A percentile compares a stretch with the other conserved stretches of the same genome.
These are phyloP conservation scores for Tardiomyces depauwii DNA, from an alignment of 1,139 yeast genomes.

Conservation along the genomic window DNA sequence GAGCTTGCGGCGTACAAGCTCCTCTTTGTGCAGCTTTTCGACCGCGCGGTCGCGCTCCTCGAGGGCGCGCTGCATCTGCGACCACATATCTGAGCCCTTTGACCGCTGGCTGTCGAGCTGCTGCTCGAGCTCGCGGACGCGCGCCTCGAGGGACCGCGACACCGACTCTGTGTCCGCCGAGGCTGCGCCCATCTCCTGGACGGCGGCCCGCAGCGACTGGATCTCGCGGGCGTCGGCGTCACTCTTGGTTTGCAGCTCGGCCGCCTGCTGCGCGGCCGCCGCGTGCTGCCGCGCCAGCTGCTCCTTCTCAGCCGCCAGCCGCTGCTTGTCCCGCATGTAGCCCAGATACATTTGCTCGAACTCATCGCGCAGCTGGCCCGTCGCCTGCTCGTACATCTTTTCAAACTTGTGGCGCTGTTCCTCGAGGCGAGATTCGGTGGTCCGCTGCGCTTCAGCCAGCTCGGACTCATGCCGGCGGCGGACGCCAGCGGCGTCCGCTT, in stretches of 20 bases:
- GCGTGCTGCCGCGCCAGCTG: too few species aligned
- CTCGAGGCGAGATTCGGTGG: too few species aligned
- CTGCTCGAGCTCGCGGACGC: slow-evolving; percentile 6
- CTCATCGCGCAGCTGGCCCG: too few species aligned
- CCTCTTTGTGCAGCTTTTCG: slow-evolving; percentile 34
- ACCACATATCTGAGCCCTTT: slow-evolving; percentile 9
- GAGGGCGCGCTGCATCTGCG: slow-evolving; percentile 10
- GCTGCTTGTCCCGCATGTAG: too few species aligned
- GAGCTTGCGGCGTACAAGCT: slow-evolving; percentile 45
- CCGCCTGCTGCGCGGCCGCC: not conserved
- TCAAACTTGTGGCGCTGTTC: too few species aligned
- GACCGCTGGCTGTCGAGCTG: slow-evolving; percentile 9
- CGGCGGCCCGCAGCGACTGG: not conserved
- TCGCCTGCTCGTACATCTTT: too few species aligned
- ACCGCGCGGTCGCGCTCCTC: slow-evolving; percentile 16
- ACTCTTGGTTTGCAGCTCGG: not conserved
- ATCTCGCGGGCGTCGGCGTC: not conserved
- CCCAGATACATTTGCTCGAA: too few species aligned
- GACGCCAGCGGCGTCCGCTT: too few species aligned
- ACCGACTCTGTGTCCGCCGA: not conserved
- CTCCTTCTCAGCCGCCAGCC: too few species aligned
- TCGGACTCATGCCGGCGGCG: too few species aligned
- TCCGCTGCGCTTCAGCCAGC: too few species aligned
- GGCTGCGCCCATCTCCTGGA: not conserved
- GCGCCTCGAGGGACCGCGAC: not conserved